Base-by-base conservation (phyloP, 768 basidiomycete species). In the Boletus tylopilopsis region DNA sequence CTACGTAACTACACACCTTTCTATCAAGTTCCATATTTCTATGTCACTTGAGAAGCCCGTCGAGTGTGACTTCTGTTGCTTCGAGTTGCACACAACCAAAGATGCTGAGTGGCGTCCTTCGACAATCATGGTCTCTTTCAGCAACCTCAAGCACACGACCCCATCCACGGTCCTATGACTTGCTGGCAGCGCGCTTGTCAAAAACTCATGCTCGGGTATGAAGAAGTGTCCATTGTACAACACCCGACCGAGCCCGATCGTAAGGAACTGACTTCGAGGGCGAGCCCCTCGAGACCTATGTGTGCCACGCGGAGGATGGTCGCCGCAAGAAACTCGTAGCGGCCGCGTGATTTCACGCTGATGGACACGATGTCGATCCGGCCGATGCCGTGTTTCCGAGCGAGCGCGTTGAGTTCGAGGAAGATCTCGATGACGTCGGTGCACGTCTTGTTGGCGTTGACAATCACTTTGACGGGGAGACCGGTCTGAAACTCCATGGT, bases 191-290 rank as follows among this genome's bases (percentile, higher is more conserved):
- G 89, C 81, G 62, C 85, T 84, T 36, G 85, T 87, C 63, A 98
- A 74, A 64, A 98, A 98, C 72, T 97, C 96, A 56, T 95, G 81
- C 73, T 98, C 96, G 39, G 96, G 94, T 16, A 93, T 95, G 80
- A 97, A 99, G 84, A 93, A 98, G 74, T 95, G 93, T 32, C 95
- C 96, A 65, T 98, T 97, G 78, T 99, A 98, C 41, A 99, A 75
- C 63, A 99, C 94, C 58, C 85, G 77, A 68, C 90, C 84, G 47
- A 98, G 77, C 67, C 87, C 87, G 61, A 90, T 76, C 21, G 96
- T 98, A 60, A 96, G 77, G 72, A 98, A 99, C 66, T 92, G 88
- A 69, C 98, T 96, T 99, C 96, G 51, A 98, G 81, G n/a, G 94
- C 96, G 46, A 99, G 81, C 37, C 96, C 96, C 70, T 98, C 96